phyloP scores from a whole-genome alignment of 1,284 basidiomycete species.

The Sporisorium graminicola region DNA sequence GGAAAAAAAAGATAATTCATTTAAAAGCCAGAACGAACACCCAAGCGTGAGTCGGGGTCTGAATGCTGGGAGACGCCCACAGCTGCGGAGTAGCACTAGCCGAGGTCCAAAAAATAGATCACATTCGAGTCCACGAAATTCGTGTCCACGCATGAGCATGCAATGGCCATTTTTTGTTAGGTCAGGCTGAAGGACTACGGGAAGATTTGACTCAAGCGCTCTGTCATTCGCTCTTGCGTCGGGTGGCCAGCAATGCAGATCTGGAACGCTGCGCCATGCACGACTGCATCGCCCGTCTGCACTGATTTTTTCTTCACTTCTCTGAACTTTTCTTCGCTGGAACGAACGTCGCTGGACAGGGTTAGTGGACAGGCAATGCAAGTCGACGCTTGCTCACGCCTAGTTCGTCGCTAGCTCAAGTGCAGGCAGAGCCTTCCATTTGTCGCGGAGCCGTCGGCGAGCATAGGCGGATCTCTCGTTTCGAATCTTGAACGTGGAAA shows the following conservation, averaged over 20 bases:
- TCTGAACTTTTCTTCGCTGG: neutral
- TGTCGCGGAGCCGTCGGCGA: neutral
- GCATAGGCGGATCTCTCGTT: neutral
- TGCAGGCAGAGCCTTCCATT: neutral
- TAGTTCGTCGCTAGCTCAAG: too few species aligned
- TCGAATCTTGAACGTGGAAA: constrained; percentile 4
- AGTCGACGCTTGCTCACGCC: neutral
- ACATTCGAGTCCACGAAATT: constrained; percentile 2
- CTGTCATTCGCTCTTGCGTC: too few species aligned
- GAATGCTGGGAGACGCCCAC: constrained; percentile 21
- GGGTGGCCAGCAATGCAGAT: too few species aligned
- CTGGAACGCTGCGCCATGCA: neutral
- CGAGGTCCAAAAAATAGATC: constrained; percentile 40
- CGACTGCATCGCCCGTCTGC: constrained; percentile 2
- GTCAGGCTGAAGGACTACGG: neutral
- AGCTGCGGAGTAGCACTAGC: constrained; percentile 36
- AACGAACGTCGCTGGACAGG: neutral
- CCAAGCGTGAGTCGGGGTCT: constrained; percentile 12
- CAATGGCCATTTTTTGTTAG: too few species aligned
- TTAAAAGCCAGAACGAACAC: neutral
- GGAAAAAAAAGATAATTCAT: neutral
- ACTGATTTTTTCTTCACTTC: neutral
- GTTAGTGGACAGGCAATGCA: neutral
- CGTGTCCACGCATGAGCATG: too few species aligned
- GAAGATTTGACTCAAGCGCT: neutral